Evolutionary conservation across 441 rosid species (phyloP), one percentile per base, ranked within the genome.

Genomic region (Isatis lusitanica): DNA sequence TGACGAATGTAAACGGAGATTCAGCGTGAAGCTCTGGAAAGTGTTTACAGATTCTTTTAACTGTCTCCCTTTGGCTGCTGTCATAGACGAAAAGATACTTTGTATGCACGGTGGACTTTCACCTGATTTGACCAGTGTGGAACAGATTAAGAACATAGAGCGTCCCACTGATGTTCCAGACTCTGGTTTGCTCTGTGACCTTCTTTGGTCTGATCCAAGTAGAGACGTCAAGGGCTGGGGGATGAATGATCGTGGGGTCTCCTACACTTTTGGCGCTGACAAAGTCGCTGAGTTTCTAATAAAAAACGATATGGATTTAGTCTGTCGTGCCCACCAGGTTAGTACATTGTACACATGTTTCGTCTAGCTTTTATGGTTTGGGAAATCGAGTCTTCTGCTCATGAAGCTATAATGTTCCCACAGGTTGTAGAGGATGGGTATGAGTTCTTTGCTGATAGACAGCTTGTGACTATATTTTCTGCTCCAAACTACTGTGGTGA

Each of bases 361-460:
- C 57, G 2, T 65, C 21, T 44, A 26, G 60, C 24, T 7, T 16
- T 10, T 42, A 7, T 31, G 9, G 35, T 57, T 5, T 59, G 15
- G 11, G 44, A 72, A 56, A 9, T 4, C 4, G n/a, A 12, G 9
- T 55, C 6, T 73, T 9, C 26, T 33, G 44, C 50, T 44, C 6
- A 56, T 44, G 61, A 28, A 50, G 9, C 15, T 47, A 28, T 50
- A 51, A 51, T 71, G 44, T 66, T 56, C 30, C 50, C 61, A 9
- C 87, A 88, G 92, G 92, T 88, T 73, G 90, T 88, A 12, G 92
- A 88, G 68, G 92, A 88, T 80, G 92, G 92, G 55, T 88, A 88
- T 28, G 90, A 85, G 75, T 88, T 88, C 85, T 88, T 88, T 55
- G 87, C 90, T 7, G 83, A 83, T 57, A 84, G 92, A 79, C 86